Evolutionary conservation across 441 rosid species (phyloP), one percentile per base, ranked within the genome.

Genomic region (Omphalea diandra): DNA sequence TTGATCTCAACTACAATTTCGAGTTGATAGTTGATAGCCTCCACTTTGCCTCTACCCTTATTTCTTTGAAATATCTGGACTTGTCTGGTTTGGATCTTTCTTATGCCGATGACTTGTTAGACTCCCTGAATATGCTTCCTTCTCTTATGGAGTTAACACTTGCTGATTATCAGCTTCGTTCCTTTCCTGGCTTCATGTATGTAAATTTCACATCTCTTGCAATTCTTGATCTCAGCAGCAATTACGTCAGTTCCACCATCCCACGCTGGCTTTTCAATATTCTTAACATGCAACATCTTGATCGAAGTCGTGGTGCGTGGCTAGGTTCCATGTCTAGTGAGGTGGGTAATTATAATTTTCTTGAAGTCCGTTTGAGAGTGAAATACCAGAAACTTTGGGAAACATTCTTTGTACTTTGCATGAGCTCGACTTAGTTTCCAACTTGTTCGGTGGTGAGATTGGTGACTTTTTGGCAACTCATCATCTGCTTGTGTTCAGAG

Each of bases 231-330:
- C 43, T 77, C 7, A 53, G 73, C 11, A n/a, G 7, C 5, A 80
- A 80, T 57, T 0, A 35, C 49, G 80, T 86, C 70, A 75, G 54
- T 56, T 67, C 85, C 71, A 43, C 73, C 11, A 70, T 75, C 4
- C 52, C 76, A 3, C 32, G 10, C 0, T 77, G 76, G 83, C 10
- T 82, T 38, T 67, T 68, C 22, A 70, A 75, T 33, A 29, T 77
- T 1, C 58, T 62, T 7, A 41, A 22, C 9, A 75, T 79, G 57
- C 70, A 20, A 5, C 4, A 43, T 63, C 74, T 75, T 35, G 57
- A 79, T 68, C 65, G 75, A 55, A 44, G 60, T 33, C 8, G 6
- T 0, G 64, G 63, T 15, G 38, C 26, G 12, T 33, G 67, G 1
- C 18, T 5, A 18, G 73, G 78, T 26, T 22, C 27, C 18, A 71